A percentile compares a stretch with the other conserved stretches of the same genome.
Conservation (phyloP, 345 rosid genomes). For the Noccaea bulbosa region DNA sequence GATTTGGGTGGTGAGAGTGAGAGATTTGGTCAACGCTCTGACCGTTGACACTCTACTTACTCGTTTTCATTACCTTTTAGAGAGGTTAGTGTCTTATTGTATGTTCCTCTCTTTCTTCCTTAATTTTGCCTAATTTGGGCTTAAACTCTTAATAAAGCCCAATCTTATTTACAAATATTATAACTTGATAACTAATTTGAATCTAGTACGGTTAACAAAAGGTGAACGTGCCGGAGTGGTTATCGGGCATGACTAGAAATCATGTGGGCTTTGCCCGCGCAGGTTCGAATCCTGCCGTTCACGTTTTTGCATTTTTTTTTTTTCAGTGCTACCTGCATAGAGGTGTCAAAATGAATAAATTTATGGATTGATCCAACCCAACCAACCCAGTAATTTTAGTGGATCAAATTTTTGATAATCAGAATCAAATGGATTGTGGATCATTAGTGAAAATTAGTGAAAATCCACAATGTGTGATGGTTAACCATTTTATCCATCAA, state of each 20-base stretch:
- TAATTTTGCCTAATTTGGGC: slow-evolving; percentile 20
- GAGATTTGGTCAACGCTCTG: slow-evolving; percentile 41
- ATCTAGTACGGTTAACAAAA: not conserved
- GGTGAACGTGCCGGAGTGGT: slow-evolving; percentile 47
- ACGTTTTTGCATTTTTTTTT: not conserved
- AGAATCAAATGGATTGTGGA: no score
- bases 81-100: slow-evolving; percentile 1
- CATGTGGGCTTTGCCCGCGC: slow-evolving; percentile 98
- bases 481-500: no score
- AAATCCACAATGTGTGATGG: no score
- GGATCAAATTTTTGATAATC: no score
- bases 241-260: slow-evolving; percentile 95
- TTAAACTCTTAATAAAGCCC: slow-evolving; percentile 16
- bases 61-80: slow-evolving; percentile 33
- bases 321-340: no score
- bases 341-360: no score
- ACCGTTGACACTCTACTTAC: slow-evolving; percentile 40
- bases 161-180: not conserved
- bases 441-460: no score
- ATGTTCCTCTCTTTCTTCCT: not conserved
- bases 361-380: no score
- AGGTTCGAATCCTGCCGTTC: slow-evolving; percentile 82
- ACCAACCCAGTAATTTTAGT: no score
- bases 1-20: slow-evolving; percentile 38
- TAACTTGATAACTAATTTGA: not conserved